These are phyloP conservation scores for Cladosporium sphaerospermum DNA, from an alignment of 2,329 filamentous ascomycete genomes.

Conservation along the genomic window DNA sequence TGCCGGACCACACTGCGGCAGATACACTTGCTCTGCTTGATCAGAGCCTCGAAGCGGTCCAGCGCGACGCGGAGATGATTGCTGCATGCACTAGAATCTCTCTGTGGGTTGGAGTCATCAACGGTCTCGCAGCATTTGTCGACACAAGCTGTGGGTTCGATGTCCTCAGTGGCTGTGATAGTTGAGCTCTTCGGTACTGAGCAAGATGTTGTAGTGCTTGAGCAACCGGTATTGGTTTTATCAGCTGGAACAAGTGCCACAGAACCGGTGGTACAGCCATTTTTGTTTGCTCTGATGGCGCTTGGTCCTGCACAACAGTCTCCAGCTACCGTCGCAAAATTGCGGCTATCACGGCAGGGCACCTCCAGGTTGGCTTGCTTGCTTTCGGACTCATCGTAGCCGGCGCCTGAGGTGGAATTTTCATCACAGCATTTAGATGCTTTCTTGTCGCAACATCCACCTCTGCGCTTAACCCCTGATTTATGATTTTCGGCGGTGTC, in stretches of 20 bases:
- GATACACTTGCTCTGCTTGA: slow-evolving; percentile 9
- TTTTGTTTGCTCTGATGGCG: background rate
- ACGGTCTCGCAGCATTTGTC: background rate
- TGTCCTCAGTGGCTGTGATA: background rate
- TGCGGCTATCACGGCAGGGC: too few species aligned
- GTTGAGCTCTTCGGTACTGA: background rate
- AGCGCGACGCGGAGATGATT: slow-evolving; percentile 11
- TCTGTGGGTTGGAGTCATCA: background rate
- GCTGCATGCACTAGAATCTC: slow-evolving; percentile 1
- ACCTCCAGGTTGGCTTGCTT: background rate
- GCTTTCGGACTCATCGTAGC: background rate
- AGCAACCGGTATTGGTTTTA: background rate
- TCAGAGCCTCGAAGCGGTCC: slow-evolving; percentile 5
- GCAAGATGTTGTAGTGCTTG: too few species aligned
- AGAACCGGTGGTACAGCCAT: background rate
- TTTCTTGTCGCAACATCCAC: too few species aligned
- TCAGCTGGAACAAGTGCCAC: background rate
- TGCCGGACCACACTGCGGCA: slow-evolving; percentile 9
- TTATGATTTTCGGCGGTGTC: background rate
- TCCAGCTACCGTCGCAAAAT: background rate
- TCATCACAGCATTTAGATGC: background rate
- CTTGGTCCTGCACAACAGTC: background rate
- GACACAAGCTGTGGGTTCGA: background rate
- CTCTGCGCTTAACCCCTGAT: too few species aligned
- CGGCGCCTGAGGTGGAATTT: background rate